A percentile compares a stretch with the other conserved stretches of the same genome.
Evolutionary conservation across 768 basidiomycete genomes (phyloP).

Genomic region (Xerocomus potaroensis): DNA sequence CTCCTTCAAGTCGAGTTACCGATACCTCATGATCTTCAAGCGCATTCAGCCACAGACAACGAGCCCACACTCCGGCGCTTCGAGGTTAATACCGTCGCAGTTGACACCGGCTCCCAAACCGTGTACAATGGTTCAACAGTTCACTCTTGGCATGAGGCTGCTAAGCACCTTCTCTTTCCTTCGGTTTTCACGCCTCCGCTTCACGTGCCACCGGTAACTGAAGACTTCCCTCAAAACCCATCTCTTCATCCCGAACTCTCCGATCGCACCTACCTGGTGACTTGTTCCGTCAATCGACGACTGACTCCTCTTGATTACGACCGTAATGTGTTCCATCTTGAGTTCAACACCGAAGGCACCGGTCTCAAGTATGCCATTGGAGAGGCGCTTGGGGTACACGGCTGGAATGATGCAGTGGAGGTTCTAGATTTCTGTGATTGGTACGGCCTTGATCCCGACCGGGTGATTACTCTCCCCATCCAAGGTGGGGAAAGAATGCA

Average conservation of each 20-base stretch:
- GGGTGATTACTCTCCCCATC: constrained; percentile 77
- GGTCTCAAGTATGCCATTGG: constrained; percentile 94
- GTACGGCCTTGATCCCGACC: constrained; percentile 84
- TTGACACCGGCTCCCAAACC: constrained; percentile 55
- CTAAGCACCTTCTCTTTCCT: constrained; percentile 87
- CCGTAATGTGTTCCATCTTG: constrained; percentile 98
- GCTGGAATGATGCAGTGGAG: constrained; percentile 92
- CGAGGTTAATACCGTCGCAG: constrained; percentile 70
- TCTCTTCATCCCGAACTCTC: constrained; percentile 79
- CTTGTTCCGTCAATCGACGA: constrained; percentile 89
- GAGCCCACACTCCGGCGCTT: constrained; percentile 48
- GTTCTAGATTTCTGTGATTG: constrained; percentile 85
- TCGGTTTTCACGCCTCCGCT: constrained; percentile 62
- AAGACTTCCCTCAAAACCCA: constrained; percentile 55
- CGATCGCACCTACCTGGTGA: constrained; percentile 91
- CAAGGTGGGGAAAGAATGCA: constrained; percentile 67
- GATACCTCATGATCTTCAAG: constrained; percentile 15
- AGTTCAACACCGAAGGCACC: constrained; percentile 89
- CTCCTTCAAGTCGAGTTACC: constrained; percentile 55
- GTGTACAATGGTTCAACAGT: constrained; percentile 58
- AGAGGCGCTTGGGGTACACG: constrained; percentile 95
- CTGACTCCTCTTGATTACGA: constrained; percentile 95
- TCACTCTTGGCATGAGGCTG: constrained; percentile 78
- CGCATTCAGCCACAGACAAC: constrained; percentile 18
- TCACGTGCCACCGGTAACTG: constrained; percentile 28